Evolutionary conservation across 805 yeast species (phyloP), one percentile per base, ranked within the genome.

Genomic region (Yarrowia sp.): DNA sequence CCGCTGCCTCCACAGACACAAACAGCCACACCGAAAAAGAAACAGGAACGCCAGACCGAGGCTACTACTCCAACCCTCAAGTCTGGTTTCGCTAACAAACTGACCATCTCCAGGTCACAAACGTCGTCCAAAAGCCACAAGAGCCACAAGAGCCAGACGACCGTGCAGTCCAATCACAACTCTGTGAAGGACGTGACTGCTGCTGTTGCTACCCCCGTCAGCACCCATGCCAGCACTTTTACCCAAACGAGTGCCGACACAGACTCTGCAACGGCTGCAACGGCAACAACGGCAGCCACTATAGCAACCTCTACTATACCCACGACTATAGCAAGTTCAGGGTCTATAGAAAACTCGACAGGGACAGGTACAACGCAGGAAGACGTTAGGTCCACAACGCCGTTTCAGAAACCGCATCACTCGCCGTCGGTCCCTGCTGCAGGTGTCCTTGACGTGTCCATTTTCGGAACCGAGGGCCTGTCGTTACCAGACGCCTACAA

Each of bases 111-210:
- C 2, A 24, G 24, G 24, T 52, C 61, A 8, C 61, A 38, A 33
- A 52, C 10, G 46, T 52, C 61, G n/a, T 5, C 35, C 33, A 22
- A 26, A 11, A 52, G 58, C 30, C 58, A 49, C 58, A 49, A 26
- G 10, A 52, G 58, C 30, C 58, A 49, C 58, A 49, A 49, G 12
- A 49, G 61, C 61, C 61, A 52, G 24, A 12, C 12, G 24, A 52
- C 61, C 9, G 61, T 52, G 14, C 61, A 52, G 12, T 51, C 54
- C 17, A 48, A 32, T 12, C 54, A 48, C 17, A 17, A 41, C 2
- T 49, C 61, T 4, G 35, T 52, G n/a, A 52, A 38, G 16, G 61
- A 52, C 8, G 28, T 49, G 4, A 12, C 51, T 4, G 52, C 26
- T 5, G 22, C 49, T 11, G 24, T 22, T 1, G 44, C 46, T 30